Evolutionary conservation across 78 protist species (phyloP).

Genomic region (Cavenderia fasciculata): DNA sequence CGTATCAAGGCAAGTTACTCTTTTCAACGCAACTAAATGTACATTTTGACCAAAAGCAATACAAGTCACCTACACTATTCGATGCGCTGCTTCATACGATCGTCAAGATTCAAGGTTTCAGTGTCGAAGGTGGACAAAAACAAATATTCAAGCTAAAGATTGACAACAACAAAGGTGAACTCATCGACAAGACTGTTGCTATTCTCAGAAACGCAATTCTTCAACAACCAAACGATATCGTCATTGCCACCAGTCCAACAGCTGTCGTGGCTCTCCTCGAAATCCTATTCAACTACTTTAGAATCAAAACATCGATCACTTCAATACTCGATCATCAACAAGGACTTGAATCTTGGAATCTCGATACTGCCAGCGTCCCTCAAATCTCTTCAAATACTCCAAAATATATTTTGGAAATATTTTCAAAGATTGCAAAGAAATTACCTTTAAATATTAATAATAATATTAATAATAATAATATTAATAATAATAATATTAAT

Average conservation of each 20-base stretch:
- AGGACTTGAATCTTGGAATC: too few species aligned
- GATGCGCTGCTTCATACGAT: conserved; percentile 19
- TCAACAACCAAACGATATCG: conserved; percentile 15
- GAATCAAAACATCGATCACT: not conserved
- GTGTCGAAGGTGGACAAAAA: not conserved
- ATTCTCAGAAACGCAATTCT: conserved; percentile 49
- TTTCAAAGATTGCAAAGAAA: conserved; percentile 35
- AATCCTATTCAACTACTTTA: not conserved
- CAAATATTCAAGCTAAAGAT: not conserved
- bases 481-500: not conserved
- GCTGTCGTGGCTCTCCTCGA: conserved; percentile 4
- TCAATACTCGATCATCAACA: not conserved
- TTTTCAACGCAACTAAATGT: conserved; percentile 13
- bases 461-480: conserved; percentile 7
- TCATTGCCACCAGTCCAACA: conserved; percentile 35
- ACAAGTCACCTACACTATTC: not conserved
- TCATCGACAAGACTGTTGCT: conserved; percentile 12
- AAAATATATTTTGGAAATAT: conserved; percentile 29
- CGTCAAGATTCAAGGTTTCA: not conserved
- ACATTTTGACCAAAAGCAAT: not conserved
- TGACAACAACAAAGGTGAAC: not conserved
- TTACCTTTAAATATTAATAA: not conserved
- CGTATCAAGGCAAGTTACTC: conserved; percentile 48
- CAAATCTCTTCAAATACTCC: not conserved
- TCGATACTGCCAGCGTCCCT: too few species aligned